A percentile compares a stretch with the other conserved stretches of the same genome.
Conservation (phyloP, 179 eudicot species). For the Silene noctiflora region DNA sequence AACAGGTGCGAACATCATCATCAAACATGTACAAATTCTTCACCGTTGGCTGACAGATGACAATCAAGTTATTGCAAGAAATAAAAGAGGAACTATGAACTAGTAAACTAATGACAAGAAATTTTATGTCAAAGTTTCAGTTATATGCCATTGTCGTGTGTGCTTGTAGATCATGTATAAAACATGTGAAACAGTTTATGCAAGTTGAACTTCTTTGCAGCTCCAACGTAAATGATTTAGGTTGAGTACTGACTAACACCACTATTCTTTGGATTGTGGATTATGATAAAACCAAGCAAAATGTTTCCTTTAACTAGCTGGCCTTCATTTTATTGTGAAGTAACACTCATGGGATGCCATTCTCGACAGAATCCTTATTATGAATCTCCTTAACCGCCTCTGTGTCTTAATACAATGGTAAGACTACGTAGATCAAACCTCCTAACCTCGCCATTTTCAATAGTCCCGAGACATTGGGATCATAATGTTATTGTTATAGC, state of each 20-base stretch:
- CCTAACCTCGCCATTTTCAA: too few relatives aligned
- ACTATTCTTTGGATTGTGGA: not conserved
- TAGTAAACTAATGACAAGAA: not conserved
- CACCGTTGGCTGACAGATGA: not conserved
- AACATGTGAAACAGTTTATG: not conserved
- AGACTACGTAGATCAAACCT: too few relatives aligned
- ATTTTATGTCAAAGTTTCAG: not conserved
- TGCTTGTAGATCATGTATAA: not conserved
- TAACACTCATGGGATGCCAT: not conserved
- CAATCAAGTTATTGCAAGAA: constrained; percentile 1
- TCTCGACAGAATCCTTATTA: not conserved
- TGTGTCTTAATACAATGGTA: too few relatives aligned
- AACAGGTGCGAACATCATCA: not conserved
- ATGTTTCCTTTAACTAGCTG: too few relatives aligned
- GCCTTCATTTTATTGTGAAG: not conserved
- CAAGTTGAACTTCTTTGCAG: not conserved
- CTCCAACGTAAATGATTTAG: not conserved
- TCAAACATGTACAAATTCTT: not conserved
- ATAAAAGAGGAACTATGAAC: not conserved
- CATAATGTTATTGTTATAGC: too few relatives aligned
- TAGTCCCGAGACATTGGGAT: too few relatives aligned
- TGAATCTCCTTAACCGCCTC: too few relatives aligned
- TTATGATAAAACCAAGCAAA: too few relatives aligned
- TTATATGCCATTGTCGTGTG: not conserved
- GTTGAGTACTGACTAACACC: not conserved